Evolutionary conservation across 2,329 filamentous ascomycete species (phyloP), one percentile per base, ranked within the genome.

Genomic region (Beauveria brongniartii): DNA sequence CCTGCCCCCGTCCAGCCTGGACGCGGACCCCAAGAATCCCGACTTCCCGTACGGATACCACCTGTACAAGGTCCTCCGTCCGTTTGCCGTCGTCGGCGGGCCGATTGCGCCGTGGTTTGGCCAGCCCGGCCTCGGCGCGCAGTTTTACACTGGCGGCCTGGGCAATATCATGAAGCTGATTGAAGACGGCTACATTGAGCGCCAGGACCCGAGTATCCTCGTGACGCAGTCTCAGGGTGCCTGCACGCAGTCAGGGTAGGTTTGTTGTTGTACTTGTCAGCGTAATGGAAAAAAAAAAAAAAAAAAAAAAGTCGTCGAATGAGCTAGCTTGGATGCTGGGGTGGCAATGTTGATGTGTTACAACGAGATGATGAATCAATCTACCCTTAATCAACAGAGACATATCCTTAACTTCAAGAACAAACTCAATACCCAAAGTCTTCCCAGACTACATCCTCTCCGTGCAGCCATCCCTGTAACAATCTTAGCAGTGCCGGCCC

Each of bases 361-460:
- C n/a, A 43, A 9, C 18, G 18, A 43, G 40, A 43, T 43, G 40
- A 43, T n/a, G 40, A 43, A 43, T n/a, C 8, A 43, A 43, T 12
- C 30, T 34, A 12, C 30, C 10, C 3, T 34, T 34, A 12, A 34
- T 34, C 10, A 34, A 34, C 10, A 12, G 10, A 34, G 9, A 12
- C 30, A 34, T 34, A 34, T 34, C 4, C 9, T 34, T 3, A 10
- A 34, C 2, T 10, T 10, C 9, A 30, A 30, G 3, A 5, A 30
- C 3, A n/a, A 22, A 20, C 48, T 52, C 30, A 87, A 67, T 87
- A 87, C 40, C 78, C 77, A 70, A 88, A 88, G 66, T 84, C 83
- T 70, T 87, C 85, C 73, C 77, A 82, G 1, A 79, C 73, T 43
- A 86, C 73, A 40, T 78, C 75, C 67, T 84, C 82, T 0, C 79